Evolutionary conservation across 164 flowering plant genomes (phyloP), one percentile per base, ranked within the genome.

Genomic region (Dillenia suffruticosa): DNA sequence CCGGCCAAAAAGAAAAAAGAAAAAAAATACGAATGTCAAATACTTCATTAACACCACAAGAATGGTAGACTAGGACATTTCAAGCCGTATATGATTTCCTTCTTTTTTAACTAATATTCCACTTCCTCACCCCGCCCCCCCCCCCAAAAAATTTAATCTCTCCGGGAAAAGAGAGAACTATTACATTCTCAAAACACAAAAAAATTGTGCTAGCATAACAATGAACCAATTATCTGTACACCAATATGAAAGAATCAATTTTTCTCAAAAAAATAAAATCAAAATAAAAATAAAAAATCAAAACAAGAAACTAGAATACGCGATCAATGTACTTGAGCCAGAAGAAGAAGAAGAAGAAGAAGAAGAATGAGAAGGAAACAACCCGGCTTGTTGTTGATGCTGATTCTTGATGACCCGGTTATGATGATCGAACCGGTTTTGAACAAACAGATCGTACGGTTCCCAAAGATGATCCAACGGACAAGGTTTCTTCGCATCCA

Each of bases 391-490:
- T 46, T 57, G 56, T 3, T 69, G 51, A 2, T 70, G 66, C 10
- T 50, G 67, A 6, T 62, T 66, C 55, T 64, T 73, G 68, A 69
- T 82, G 17, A 32, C 40, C 40, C 40, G 40, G 40, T 32, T 32
- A 32, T 32, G 40, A 32, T 32, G 40, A 32, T 32, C 40, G 7
- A 6, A 32, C 40, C 40, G 40, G 40, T 5, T 32, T 32, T 6
- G 40, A 32, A 32, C 7, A 32, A 32, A 32, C 40, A 87, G 70
- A 82, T 90, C 96, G 51, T 87, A 87, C 2, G 96, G 94, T 68
- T 78, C 72, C 94, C 96, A 87, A 0, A 90, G 75, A 63, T 70
- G 65, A 74, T 90, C 96, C 45, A 88, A 56, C 8, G 79, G 84
- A 52, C 96, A 90, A 0, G 96, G 80, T 10, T 54, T 73, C 49